phyloP scores from a whole-genome alignment of 83 land plant genomes.

The Picea abies region DNA sequence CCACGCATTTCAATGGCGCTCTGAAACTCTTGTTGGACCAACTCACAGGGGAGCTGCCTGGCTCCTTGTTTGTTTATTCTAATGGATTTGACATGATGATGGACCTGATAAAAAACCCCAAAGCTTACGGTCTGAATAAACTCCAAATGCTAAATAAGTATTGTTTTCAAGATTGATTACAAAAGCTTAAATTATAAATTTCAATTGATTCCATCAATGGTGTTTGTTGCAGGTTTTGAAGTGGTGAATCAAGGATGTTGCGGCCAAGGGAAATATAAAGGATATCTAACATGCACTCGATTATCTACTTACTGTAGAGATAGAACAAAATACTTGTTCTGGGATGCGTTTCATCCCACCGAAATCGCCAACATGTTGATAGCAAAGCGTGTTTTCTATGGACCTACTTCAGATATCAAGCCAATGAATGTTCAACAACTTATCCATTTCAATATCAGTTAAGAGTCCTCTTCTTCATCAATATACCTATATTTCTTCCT shows the following conservation, averaged over 20 bases:
- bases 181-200: background rate
- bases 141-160: background rate
- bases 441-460: background rate
- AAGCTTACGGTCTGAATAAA: conserved; percentile 20
- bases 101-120: conserved; percentile 29
- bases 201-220: background rate
- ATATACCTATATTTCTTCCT: too few relatives aligned
- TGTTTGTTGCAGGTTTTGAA: conserved; percentile 27
- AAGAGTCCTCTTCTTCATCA: too few relatives aligned
- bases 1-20: conserved; percentile 30
- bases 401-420: conserved; percentile 10
- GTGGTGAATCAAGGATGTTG: conserved; percentile 40
- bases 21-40: conserved; percentile 24
- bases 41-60: conserved; percentile 29
- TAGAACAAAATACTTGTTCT: conserved; percentile 39
- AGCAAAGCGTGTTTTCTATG: conserved; percentile 18
- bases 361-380: conserved; percentile 25
- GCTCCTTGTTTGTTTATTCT: conserved; percentile 31
- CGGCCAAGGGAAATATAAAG: conserved; percentile 42
- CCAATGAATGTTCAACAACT: conserved; percentile 13
- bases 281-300: conserved; percentile 28
- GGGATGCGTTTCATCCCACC: conserved; percentile 53
- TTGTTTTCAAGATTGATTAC: background rate
- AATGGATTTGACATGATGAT: conserved; percentile 31
- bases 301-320: conserved; percentile 33